Conservation (phyloP, 2,329 filamentous ascomycete genomes). For the Dothiorella sarmentorum region DNA sequence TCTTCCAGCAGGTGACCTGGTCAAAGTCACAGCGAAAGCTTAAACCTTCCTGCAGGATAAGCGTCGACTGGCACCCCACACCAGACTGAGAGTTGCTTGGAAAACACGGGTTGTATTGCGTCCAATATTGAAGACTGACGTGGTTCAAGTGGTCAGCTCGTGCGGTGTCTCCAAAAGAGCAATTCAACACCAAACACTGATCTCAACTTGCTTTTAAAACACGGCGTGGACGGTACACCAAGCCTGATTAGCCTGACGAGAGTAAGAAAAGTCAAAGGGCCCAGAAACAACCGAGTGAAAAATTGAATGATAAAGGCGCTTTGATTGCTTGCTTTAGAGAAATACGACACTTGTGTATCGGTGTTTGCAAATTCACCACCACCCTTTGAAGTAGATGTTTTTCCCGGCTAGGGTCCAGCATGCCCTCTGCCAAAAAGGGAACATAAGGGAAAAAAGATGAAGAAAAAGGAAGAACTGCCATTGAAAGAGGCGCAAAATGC, state of each 20-base stretch:
- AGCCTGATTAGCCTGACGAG: neutral
- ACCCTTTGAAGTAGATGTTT: neutral
- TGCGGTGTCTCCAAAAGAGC: neutral
- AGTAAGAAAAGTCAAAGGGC: neutral
- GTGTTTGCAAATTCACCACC: neutral
- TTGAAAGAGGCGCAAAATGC: neutral
- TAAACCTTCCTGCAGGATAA: no score
- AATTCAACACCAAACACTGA: neutral
- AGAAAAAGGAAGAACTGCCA: neutral
- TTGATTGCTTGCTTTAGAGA: conserved; percentile 10
- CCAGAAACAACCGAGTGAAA: neutral
- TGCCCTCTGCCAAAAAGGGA: neutral
- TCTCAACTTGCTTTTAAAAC: neutral
- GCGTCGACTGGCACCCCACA: neutral
- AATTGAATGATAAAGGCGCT: neutral
- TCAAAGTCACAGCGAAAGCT: no score
- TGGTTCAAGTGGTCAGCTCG: no score
- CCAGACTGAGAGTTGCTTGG: neutral
- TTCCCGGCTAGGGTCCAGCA: neutral
- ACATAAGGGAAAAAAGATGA: neutral
- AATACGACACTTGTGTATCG: neutral
- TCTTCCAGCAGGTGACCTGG: no score
- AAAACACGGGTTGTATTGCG: neutral
- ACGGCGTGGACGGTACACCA: neutral
- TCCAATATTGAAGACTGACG: no score